Percentiles rank a stretch among this genome's conserved stretches.
Evolutionary conservation across 2,329 filamentous ascomycete genomes (phyloP).

Genomic region (Trichoderma oligosporum): DNA sequence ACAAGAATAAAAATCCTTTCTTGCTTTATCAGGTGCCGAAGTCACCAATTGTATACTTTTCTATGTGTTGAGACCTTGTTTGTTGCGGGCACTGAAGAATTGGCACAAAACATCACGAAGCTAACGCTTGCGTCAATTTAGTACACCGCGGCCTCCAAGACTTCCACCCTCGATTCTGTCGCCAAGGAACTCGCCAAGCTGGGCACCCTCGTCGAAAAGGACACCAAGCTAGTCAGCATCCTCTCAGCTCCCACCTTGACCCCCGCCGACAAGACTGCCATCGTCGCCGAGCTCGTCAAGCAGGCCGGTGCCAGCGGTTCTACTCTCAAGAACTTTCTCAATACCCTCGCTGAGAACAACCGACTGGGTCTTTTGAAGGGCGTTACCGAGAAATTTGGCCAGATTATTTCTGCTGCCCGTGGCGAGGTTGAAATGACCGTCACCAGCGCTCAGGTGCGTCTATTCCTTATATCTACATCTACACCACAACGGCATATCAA

Average conservation of each 20-base stretch:
- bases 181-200: constrained; percentile 75
- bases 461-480: neutral
- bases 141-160: constrained; percentile 96
- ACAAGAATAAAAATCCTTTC: neutral
- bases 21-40: neutral
- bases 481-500: neutral
- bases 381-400: constrained; percentile 80
- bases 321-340: constrained; percentile 90
- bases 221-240: constrained; percentile 74
- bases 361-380: constrained; percentile 76
- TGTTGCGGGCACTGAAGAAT: neutral
- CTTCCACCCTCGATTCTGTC: constrained; percentile 76
- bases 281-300: constrained; percentile 86
- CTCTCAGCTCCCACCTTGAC: constrained; percentile 77
- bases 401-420: constrained; percentile 81
- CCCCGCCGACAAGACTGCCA: constrained; percentile 74
- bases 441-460: constrained; percentile 79
- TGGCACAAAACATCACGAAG: constrained; percentile 1
- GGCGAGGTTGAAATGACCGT: constrained; percentile 93
- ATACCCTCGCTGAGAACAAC: constrained; percentile 93
- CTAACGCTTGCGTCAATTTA: constrained; percentile 45
- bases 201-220: constrained; percentile 69
- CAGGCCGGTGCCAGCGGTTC: constrained; percentile 69
- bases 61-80: too few relatives aligned
- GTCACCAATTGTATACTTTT: neutral